Evolutionary conservation across 139 green algal species (phyloP).

Genomic region (Auxenochlorella pyrenoidosa): DNA sequence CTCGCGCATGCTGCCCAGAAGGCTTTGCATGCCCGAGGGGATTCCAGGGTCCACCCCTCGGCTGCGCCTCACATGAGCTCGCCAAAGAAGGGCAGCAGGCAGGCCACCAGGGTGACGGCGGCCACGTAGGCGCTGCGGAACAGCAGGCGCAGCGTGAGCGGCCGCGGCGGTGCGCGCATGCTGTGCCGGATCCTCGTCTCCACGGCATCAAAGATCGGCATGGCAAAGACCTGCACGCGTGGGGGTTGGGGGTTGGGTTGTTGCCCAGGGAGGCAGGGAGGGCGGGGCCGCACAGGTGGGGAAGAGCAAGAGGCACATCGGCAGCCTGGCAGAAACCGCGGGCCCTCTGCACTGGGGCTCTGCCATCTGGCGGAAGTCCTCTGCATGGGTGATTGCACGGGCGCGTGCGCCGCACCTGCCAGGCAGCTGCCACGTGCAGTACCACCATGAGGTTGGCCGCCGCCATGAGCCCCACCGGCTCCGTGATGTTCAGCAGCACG

Average conservation of each 20-base stretch:
- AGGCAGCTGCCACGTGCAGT: slow-evolving; percentile 67
- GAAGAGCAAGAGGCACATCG: background rate
- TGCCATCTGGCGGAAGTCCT: too few relatives aligned
- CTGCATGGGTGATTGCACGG: too few relatives aligned
- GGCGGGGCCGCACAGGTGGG: too few relatives aligned
- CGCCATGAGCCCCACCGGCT: slow-evolving; percentile 47
- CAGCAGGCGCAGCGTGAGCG: slow-evolving; percentile 43
- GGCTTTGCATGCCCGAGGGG: too few relatives aligned
- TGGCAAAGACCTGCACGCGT: slow-evolving; percentile 24
- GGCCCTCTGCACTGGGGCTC: too few relatives aligned
- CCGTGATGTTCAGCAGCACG: slow-evolving; percentile 65
- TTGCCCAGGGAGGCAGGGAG: background rate
- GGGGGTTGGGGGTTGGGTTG: too few relatives aligned
- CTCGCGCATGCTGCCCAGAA: too few relatives aligned
- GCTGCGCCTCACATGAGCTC: slow-evolving; percentile 50
- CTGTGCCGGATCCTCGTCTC: background rate
- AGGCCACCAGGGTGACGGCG: slow-evolving; percentile 52
- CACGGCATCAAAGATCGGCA: slow-evolving; percentile 30
- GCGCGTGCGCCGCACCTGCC: slow-evolving; percentile 50
- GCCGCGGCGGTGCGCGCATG: slow-evolving; percentile 20
- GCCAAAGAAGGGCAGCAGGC: slow-evolving; percentile 70
- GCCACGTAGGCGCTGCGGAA: slow-evolving; percentile 57
- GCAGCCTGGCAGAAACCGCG: too few relatives aligned
- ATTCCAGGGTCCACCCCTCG: too few relatives aligned
- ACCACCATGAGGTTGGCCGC: slow-evolving; percentile 73